Evolutionary conservation across 2,329 filamentous ascomycete species (phyloP).

Genomic region (Phaeosphaeria sp.): DNA sequence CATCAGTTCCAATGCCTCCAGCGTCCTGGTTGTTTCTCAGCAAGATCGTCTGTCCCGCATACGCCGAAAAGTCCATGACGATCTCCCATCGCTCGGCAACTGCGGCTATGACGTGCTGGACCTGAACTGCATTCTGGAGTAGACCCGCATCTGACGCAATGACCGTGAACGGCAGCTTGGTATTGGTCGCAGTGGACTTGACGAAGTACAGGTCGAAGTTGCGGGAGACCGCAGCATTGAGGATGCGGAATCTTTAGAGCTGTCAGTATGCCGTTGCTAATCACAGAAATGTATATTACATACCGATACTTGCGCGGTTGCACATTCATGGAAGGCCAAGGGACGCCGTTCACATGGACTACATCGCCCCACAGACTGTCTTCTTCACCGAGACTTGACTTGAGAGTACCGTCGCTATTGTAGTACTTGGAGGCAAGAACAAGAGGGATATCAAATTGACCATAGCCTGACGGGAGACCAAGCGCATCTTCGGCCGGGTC

Average conservation of each 20-base stretch:
- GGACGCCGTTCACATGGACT: slow-evolving; percentile 64
- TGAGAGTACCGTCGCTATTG: slow-evolving; percentile 57
- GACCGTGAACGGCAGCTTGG: slow-evolving; percentile 58
- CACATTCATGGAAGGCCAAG: slow-evolving; percentile 64
- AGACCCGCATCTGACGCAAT: slow-evolving; percentile 60
- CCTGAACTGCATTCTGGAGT: slow-evolving; percentile 47
- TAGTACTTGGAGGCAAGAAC: slow-evolving; percentile 61
- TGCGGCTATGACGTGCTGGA: slow-evolving; percentile 53
- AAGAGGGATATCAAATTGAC: slow-evolving; percentile 60
- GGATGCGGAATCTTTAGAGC: slow-evolving; percentile 60
- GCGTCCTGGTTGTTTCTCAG: slow-evolving; percentile 51
- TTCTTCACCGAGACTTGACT: slow-evolving; percentile 50
- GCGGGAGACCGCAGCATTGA: slow-evolving; percentile 49
- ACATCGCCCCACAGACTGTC: slow-evolving; percentile 61
- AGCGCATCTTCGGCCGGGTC: slow-evolving; percentile 59
- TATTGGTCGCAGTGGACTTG: slow-evolving; percentile 35
- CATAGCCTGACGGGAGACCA: slow-evolving; percentile 58
- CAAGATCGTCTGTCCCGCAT: slow-evolving; percentile 57
- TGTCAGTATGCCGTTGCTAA: no score
- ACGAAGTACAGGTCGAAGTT: slow-evolving; percentile 59
- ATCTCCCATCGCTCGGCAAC: slow-evolving; percentile 66
- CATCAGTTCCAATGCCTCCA: slow-evolving; percentile 48
- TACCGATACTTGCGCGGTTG: slow-evolving; percentile 66
- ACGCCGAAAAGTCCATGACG: slow-evolving; percentile 61
- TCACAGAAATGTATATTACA: no score